These are phyloP conservation scores for Phlyctochytrium planicorne DNA, from an alignment of 192 early-diverging fungal species.

Conservation along the genomic window DNA sequence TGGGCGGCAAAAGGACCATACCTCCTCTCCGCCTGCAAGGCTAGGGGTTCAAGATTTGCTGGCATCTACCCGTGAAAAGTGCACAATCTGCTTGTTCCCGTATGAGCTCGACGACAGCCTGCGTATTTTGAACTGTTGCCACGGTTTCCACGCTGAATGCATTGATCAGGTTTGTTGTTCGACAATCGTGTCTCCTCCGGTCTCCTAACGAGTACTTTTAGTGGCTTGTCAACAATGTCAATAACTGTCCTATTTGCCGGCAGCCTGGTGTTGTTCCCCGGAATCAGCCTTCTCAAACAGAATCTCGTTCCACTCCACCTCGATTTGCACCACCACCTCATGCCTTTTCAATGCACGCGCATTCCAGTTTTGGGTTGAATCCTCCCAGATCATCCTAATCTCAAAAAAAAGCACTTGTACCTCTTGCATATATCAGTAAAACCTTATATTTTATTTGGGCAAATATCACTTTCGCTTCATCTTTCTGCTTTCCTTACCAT, in stretches of 20 bases:
- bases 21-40: neutral
- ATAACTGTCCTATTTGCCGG: slow-evolving; percentile 48
- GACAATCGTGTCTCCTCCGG: neutral
- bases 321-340: too few species aligned
- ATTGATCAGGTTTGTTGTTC: slow-evolving; percentile 33
- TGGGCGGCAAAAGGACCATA: too few species aligned
- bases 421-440: too few species aligned
- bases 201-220: slow-evolving; percentile 2
- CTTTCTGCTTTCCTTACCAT: too few species aligned
- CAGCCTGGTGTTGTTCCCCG: slow-evolving; percentile 35
- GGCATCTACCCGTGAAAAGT: slow-evolving; percentile 40
- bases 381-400: too few species aligned
- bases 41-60: slow-evolving; percentile 33
- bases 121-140: slow-evolving; percentile 43
- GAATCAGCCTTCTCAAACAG: too few species aligned
- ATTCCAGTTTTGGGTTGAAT: too few species aligned
- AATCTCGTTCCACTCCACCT: too few species aligned
- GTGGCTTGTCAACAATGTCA: slow-evolving; percentile 42
- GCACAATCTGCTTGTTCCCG: slow-evolving; percentile 44
- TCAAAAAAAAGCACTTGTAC: too few species aligned
- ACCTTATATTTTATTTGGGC: too few species aligned
- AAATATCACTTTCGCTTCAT: too few species aligned
- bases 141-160: slow-evolving; percentile 51
- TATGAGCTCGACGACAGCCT: slow-evolving; percentile 47
- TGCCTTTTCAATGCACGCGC: too few species aligned